Percentiles rank a stretch among this genome's conserved stretches.
Conservation (phyloP, 208 protist species). For the Leptomonas pyrrhocoris region DNA sequence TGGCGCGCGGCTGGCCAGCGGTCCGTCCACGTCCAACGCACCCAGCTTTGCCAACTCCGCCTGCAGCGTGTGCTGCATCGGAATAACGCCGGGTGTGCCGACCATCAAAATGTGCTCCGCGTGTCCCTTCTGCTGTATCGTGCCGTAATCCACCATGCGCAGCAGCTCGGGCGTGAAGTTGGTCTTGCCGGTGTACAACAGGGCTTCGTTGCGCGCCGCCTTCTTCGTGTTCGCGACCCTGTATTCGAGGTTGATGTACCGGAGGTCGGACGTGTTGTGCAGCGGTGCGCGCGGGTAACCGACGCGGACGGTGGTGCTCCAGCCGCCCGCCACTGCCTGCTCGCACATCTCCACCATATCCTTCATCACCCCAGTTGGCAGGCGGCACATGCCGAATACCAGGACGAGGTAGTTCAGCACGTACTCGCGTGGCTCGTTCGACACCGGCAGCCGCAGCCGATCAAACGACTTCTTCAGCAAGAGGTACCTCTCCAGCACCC, state of each 20-base stretch:
- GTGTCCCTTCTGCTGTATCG: slow-evolving; percentile 14
- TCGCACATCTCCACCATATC: neutral
- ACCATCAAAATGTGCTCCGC: slow-evolving; percentile 13
- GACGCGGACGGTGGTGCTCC: slow-evolving; percentile 12
- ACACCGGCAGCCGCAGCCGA: slow-evolving; percentile 12
- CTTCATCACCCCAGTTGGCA: neutral
- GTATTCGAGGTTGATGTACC: slow-evolving; percentile 1
- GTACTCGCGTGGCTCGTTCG: slow-evolving; percentile 28
- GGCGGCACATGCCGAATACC: slow-evolving; percentile 6
- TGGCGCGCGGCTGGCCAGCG: neutral
- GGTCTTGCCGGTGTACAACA: slow-evolving; percentile 13
- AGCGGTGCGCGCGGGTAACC: neutral
- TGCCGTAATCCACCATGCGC: slow-evolving; percentile 22
- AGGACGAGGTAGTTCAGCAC: slow-evolving; percentile 8
- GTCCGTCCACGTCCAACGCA: neutral
- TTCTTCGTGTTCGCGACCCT: slow-evolving; percentile 1
- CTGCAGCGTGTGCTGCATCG: neutral
- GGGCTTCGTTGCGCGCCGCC: slow-evolving; percentile 6
- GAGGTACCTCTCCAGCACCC: neutral
- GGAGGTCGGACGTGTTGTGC: neutral
- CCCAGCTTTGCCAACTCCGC: neutral
- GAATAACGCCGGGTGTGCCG: neutral
- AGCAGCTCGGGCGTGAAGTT: slow-evolving; percentile 22
- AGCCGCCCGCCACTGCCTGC: neutral
- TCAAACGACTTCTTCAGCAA: slow-evolving; percentile 24